These are phyloP conservation scores for Cladophialophora yegresii DNA, from an alignment of 2,329 filamentous ascomycete species.

Conservation along the genomic window DNA sequence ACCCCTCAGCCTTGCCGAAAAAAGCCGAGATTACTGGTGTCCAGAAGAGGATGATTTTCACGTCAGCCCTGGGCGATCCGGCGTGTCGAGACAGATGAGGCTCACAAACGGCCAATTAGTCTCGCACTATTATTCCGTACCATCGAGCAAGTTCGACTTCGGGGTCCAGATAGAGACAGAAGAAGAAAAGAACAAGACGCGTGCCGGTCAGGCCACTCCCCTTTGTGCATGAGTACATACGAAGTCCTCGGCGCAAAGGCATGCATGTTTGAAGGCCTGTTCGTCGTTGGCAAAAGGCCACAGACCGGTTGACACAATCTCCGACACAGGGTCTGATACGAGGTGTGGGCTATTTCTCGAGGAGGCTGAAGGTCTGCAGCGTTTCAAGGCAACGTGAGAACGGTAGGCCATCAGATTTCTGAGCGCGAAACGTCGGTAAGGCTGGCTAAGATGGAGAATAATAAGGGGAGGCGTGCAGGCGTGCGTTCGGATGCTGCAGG, in stretches of 20 bases:
- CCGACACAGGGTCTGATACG: conserved; percentile 11
- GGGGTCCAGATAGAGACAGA: background rate
- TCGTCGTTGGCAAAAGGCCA: background rate
- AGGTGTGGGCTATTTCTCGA: conserved; percentile 1
- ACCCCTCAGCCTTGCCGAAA: background rate
- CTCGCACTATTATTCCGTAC: background rate
- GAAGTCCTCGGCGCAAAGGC: background rate
- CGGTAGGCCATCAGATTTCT: background rate
- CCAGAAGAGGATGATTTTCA: conserved; percentile 2
- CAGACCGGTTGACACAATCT: conserved; percentile 12
- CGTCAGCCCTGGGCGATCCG: background rate
- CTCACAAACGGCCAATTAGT: background rate
- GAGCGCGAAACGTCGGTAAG: background rate
- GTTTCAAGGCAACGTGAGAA: background rate
- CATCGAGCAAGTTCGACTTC: too few relatives aligned
- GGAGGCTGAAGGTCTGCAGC: conserved; percentile 13
- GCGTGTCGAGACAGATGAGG: background rate
- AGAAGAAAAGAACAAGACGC: background rate
- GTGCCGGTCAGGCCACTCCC: background rate
- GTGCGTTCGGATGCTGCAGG: conserved; percentile 9
- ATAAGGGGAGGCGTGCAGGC: background rate
- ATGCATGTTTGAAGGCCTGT: background rate
- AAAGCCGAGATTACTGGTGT: conserved; percentile 20
- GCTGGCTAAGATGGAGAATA: conserved; percentile 10
- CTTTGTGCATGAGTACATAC: background rate